These are phyloP conservation scores for Eutypa lata DNA, from an alignment of 2,329 filamentous ascomycete species.

Conservation along the genomic window DNA sequence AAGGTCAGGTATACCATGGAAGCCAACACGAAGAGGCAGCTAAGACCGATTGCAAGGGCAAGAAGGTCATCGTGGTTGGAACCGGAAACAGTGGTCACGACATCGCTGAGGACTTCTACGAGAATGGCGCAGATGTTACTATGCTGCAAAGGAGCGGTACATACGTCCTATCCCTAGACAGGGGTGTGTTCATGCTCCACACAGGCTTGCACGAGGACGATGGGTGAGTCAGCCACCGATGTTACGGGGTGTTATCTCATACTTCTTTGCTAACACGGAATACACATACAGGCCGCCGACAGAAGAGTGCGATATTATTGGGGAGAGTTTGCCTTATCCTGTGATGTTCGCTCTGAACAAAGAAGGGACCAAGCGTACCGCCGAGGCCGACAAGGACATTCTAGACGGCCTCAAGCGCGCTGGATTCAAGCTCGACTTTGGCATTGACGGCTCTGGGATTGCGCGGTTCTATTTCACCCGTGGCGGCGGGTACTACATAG, in stretches of 20 bases:
- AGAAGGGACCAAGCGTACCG: slow-evolving; percentile 28
- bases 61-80: slow-evolving; percentile 63
- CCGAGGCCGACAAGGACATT: slow-evolving; percentile 44
- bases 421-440: slow-evolving; percentile 60
- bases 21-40: slow-evolving; percentile 49
- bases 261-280: slow-evolving; percentile 29
- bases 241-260: slow-evolving; percentile 52
- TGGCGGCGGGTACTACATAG: slow-evolving; percentile 65
- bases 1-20: slow-evolving; percentile 61
- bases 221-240: slow-evolving; percentile 16
- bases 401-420: slow-evolving; percentile 47
- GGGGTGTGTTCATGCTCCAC: not conserved
- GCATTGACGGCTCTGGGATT: slow-evolving; percentile 55
- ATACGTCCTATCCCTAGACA: slow-evolving; percentile 55
- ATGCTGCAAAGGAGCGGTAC: slow-evolving; percentile 68
- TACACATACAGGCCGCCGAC: no score
- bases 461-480: not conserved
- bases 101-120: slow-evolving; percentile 65
- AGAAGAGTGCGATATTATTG: no score
- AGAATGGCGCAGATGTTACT: slow-evolving; percentile 65
- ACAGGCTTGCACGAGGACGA: not conserved
- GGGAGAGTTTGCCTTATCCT: no score
- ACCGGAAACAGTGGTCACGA: slow-evolving; percentile 69
- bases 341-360: slow-evolving; percentile 32
- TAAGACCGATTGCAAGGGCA: slow-evolving; percentile 40